phyloP scores from a whole-genome alignment of 2,329 filamentous ascomycete genomes.

The Sporothrix brasiliensis region DNA sequence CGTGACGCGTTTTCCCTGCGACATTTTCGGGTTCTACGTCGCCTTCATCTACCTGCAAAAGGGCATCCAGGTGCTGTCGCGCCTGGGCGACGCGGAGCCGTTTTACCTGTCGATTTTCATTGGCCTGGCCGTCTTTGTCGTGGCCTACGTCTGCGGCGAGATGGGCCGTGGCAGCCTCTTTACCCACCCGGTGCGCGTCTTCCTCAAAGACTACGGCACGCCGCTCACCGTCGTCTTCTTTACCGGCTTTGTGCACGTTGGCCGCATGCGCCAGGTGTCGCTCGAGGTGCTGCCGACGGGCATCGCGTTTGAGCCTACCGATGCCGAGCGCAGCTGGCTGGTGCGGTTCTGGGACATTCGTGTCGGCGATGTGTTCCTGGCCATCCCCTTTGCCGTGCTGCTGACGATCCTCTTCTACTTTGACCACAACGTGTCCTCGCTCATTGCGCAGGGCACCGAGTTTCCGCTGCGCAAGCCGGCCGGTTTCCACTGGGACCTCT shows the following conservation, averaged over 20 bases:
- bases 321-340: constrained; percentile 70
- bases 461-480: constrained; percentile 80
- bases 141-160: constrained; percentile 73
- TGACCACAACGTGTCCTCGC: constrained; percentile 83
- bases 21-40: constrained; percentile 93
- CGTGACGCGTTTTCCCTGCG: constrained; percentile 88
- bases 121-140: constrained; percentile 74
- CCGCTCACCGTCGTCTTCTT: constrained; percentile 84
- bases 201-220: constrained; percentile 87
- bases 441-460: constrained; percentile 81
- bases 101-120: constrained; percentile 80
- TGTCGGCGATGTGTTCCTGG: constrained; percentile 74
- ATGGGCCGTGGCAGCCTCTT: constrained; percentile 74
- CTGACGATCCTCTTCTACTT: constrained; percentile 87
- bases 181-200: constrained; percentile 73
- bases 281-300: constrained; percentile 74
- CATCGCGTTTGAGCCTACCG: constrained; percentile 77
- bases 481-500: constrained; percentile 84
- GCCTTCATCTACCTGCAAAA: constrained; percentile 92
- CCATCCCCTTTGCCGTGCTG: constrained; percentile 82
- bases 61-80: constrained; percentile 80
- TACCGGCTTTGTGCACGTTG: constrained; percentile 84
- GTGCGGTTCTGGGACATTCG: constrained; percentile 79
- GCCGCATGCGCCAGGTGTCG: constrained; percentile 72
- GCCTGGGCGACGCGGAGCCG: constrained; percentile 67